Evolutionary conservation across 164 flowering plant species (phyloP), one percentile per base, ranked within the genome.

Genomic region (Vitis amurensis): DNA sequence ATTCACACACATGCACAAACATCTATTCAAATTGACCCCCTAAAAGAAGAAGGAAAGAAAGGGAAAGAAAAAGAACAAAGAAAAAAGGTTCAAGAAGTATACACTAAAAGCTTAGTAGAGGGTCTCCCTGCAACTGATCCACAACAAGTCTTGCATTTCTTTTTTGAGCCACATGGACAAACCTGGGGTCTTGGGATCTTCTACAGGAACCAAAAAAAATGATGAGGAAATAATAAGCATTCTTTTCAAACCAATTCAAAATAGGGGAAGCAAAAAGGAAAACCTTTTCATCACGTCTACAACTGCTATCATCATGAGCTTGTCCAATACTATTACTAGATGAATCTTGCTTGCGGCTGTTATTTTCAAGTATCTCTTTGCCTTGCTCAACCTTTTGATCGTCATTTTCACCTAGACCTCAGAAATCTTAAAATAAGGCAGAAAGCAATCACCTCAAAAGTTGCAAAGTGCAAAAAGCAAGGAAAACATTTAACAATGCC

Each of bases 131-230:
- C 65, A 57, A 57, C 83, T 70, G 93, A 31, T 66, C 96, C 93
- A 74, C 98, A 92, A 77, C 97, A 92, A 69, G 85, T 74, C 83
- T 94, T 92, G 86, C 87, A 82, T 75, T 94, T 94, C 86, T 91
- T 94, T 76, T 85, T 90, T n/a, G 97, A 94, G 62, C 97, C 98
- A 82, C 98, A 92, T 3, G 97, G 89, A 68, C 97, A 94, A 0
- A 73, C 70, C 81, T 90, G 85, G 75, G 89, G 92, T 81, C 92
- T 80, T 47, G 97, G 72, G 30, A 87, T 80, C 73, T 83, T 89
- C 98, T 90, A 87, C 69, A 76, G 30, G 23, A 50, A 23, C 59
- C 27, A 55, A 71, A 55, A 51, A 37, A 8, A 37, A 37, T 37
- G 44, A 37, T 37, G 44, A 66, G 23, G 9, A 59, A 23, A 27